These are phyloP conservation scores for Castanea crenata DNA, from an alignment of 306 rosid species.

Conservation along the genomic window DNA sequence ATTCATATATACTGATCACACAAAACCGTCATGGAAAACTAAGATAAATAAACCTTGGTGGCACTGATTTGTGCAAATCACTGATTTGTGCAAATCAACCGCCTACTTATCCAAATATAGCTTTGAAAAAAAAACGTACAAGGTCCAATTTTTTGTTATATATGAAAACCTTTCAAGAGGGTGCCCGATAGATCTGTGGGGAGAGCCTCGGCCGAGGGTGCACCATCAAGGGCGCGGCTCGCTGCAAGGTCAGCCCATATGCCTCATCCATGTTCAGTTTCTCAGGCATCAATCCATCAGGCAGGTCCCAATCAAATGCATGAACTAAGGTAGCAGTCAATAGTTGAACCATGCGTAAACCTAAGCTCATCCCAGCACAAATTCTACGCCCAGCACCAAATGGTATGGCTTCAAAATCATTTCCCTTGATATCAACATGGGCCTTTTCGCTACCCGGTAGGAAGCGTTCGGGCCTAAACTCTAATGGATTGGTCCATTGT, in stretches of 20 bases:
- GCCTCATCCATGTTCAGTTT: constrained; percentile 77
- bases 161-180: not conserved
- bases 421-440: constrained; percentile 59
- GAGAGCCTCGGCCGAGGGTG: constrained; percentile 57
- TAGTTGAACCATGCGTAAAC: constrained; percentile 55
- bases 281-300: constrained; percentile 36
- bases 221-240: constrained; percentile 44
- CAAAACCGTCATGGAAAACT: not conserved
- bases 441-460: constrained; percentile 56
- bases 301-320: constrained; percentile 55
- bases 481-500: constrained; percentile 52
- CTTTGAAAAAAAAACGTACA: not conserved
- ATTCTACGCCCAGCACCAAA: constrained; percentile 87
- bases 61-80: too few relatives aligned
- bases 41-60: not conserved
- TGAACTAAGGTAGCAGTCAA: constrained; percentile 52
- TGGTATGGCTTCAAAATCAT: constrained; percentile 70
- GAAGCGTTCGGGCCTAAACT: constrained; percentile 73
- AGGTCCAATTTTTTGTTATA: not conserved
- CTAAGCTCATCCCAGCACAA: constrained; percentile 69
- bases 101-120: not conserved
- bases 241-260: constrained; percentile 68
- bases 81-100: not conserved
- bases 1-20: too few relatives aligned
- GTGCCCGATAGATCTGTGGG: constrained; percentile 18